Evolutionary conservation across 2,329 filamentous ascomycete genomes (phyloP).

Genomic region (Eutypella sp.): DNA sequence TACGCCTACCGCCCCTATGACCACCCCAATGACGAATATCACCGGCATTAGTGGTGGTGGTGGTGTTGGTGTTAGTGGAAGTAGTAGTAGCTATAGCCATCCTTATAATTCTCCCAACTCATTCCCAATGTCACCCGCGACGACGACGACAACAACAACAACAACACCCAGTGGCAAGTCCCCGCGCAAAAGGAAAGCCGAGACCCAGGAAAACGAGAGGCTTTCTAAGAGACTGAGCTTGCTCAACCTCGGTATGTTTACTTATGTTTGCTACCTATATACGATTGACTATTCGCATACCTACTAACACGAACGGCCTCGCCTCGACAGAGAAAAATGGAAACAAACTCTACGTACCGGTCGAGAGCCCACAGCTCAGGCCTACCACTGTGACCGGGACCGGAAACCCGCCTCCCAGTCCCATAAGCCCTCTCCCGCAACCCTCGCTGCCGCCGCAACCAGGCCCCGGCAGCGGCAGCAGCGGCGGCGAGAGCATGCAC

Average conservation of each 20-base stretch:
- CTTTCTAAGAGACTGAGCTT: conserved; percentile 79
- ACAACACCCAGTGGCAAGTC: too few species aligned
- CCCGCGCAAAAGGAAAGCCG: conserved; percentile 55
- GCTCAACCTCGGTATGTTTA: conserved; percentile 68
- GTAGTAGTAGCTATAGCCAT: too few species aligned
- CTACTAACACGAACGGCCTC: conserved; percentile 18
- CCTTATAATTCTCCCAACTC: too few species aligned
- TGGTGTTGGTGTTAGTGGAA: too few species aligned
- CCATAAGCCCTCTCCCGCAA: too few species aligned
- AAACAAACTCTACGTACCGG: conserved; percentile 60
- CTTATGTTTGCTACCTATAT: conserved; percentile 7
- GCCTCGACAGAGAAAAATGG: conserved; percentile 60
- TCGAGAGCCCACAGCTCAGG: conserved; percentile 42
- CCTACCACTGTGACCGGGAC: conserved; percentile 10
- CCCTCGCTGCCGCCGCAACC: too few species aligned
- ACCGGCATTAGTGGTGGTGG: background rate
- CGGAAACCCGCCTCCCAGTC: conserved; percentile 10
- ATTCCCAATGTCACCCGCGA: too few species aligned
- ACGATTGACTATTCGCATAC: too few species aligned
- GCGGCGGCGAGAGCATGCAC: conserved; percentile 63
- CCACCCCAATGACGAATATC: conserved; percentile 2
- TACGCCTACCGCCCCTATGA: conserved; percentile 3
- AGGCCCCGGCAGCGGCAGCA: conserved; percentile 9
- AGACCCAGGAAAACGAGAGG: conserved; percentile 60
- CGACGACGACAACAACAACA: too few species aligned